phyloP scores from a whole-genome alignment of 202 grass and related monocot species.

The Dendrocalamus latiflorus region DNA sequence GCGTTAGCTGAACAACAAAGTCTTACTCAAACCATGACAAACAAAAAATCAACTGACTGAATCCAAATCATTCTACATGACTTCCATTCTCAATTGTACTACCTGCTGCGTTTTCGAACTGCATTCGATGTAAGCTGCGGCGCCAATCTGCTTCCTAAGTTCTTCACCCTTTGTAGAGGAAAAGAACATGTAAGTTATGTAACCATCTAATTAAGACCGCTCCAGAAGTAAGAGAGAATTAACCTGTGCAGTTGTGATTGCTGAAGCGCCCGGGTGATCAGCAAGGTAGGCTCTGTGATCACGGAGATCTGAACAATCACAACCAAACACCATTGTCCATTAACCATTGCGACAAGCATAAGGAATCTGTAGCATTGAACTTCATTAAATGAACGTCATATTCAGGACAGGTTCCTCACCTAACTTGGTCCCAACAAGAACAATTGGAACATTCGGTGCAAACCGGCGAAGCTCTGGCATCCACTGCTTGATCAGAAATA shows the following conservation, averaged over 20 bases:
- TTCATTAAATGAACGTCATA: not conserved
- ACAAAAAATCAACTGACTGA: not conserved
- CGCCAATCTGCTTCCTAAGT: slow-evolving; percentile 71
- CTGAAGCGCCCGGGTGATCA: slow-evolving; percentile 57
- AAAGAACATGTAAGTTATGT: not conserved
- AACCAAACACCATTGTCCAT: not conserved
- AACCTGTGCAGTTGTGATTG: slow-evolving; percentile 72
- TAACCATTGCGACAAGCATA: not conserved
- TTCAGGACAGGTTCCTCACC: slow-evolving; percentile 30
- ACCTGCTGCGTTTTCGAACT: slow-evolving; percentile 82
- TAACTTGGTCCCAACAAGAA: slow-evolving; percentile 89
- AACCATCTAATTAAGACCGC: not conserved
- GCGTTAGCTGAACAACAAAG: not conserved
- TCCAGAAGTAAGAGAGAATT: not conserved
- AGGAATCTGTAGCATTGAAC: not conserved
- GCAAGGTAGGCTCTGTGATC: slow-evolving; percentile 79
- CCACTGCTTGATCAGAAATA: slow-evolving; percentile 53
- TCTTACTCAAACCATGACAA: not conserved
- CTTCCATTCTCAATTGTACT: not conserved
- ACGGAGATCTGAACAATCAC: slow-evolving; percentile 68
- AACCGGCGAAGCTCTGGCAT: slow-evolving; percentile 83
- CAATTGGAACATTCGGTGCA: slow-evolving; percentile 64
- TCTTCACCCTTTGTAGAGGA: slow-evolving; percentile 50
- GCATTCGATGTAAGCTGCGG: slow-evolving; percentile 66
- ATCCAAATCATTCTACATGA: not conserved